Base-by-base conservation (phyloP, 2,329 filamentous ascomycete genomes). In the Chrysoporthe puriensis region DNA sequence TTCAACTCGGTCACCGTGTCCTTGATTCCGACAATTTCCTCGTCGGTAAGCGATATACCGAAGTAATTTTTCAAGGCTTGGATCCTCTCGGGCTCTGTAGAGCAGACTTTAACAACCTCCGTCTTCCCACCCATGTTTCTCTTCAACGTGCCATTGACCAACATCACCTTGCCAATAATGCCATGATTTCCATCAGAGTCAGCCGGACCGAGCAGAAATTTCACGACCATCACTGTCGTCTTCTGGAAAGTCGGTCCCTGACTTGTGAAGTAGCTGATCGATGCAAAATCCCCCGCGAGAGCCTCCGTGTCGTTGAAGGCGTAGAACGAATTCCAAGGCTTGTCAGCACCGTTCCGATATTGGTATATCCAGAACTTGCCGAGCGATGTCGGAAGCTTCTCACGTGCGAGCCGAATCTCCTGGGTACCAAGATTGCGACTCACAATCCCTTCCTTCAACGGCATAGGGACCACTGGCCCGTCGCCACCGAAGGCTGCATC, bases 261-360 rank as follows among this genome's bases (percentile, higher is more conserved):
- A 70, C 85, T 87, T 1, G 85, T 86, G 59, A 74, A 85, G 72
- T 80, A 86, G 75, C 86, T 91, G 80, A 90, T 81, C 6, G 89
- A 79, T 46, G 82, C 82, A 72, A 88, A 91, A 76, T 92, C 90
- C 56, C 79, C 76, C 4, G 82, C 83, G 44, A 87, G 74, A 75
- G 90, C 91, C 76, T 91, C 89, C 18, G 84, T 79, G 69, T 91
- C 87, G 1, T 84, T 83, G 75, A 93, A 94, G 69, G 84, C 86
- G 75, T 92, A 92, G 60, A 83, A 85, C 1, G 85, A 79, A 32
- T 83, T 79, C 87, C 90, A 94, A 1, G 81, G 79, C 59, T 77
- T 79, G 0, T 83, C 77, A 0, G 74, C 56, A 4, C 77, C 76
- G 69, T 86, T 83, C 40, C 85, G 82, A 71, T 86, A 85, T 76